Evolutionary conservation across 108 stramenopile genomes (phyloP).

Genomic region (Chaetoceros tenuissimus): DNA sequence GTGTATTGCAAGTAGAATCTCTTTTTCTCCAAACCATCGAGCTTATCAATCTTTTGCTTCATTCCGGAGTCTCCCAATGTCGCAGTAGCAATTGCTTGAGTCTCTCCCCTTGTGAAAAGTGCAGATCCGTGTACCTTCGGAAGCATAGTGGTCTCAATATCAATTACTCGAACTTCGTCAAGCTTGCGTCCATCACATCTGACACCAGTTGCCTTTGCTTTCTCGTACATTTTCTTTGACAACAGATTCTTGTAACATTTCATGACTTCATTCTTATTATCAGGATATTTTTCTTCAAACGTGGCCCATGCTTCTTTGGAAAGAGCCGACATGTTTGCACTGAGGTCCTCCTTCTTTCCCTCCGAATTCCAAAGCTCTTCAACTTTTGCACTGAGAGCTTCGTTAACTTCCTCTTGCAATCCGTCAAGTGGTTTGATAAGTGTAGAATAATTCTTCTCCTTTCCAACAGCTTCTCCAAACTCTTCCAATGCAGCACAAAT

Average conservation of each 20-base stretch:
- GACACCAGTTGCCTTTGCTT: conserved; percentile 32
- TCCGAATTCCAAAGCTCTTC: conserved; percentile 16
- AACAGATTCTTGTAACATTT: conserved; percentile 48
- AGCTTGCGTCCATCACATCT: conserved; percentile 60
- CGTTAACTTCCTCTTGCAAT: conserved; percentile 51
- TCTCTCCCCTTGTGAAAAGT: conserved; percentile 90
- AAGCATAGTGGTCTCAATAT: conserved; percentile 40
- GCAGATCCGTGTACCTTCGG: conserved; percentile 81
- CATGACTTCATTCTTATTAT: conserved; percentile 38
- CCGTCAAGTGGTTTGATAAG: conserved; percentile 34
- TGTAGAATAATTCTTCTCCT: conserved; percentile 52
- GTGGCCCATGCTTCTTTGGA: conserved; percentile 46
- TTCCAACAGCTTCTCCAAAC: conserved; percentile 46
- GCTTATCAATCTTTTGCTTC: conserved; percentile 82
- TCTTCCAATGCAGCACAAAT: conserved; percentile 71
- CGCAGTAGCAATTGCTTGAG: conserved; percentile 85
- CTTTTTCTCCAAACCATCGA: conserved; percentile 75
- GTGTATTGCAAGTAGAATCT: conserved; percentile 92
- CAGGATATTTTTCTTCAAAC: conserved; percentile 47
- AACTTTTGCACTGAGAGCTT: conserved; percentile 21
- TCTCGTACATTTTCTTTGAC: conserved; percentile 54
- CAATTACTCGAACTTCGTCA: conserved; percentile 48
- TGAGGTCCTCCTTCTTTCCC: conserved; percentile 23
- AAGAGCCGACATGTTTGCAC: conserved; percentile 28
- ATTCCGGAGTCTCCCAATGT: conserved; percentile 86